Base-by-base conservation (phyloP, 352 stramenopile species). In the Phytophthora quininea region DNA sequence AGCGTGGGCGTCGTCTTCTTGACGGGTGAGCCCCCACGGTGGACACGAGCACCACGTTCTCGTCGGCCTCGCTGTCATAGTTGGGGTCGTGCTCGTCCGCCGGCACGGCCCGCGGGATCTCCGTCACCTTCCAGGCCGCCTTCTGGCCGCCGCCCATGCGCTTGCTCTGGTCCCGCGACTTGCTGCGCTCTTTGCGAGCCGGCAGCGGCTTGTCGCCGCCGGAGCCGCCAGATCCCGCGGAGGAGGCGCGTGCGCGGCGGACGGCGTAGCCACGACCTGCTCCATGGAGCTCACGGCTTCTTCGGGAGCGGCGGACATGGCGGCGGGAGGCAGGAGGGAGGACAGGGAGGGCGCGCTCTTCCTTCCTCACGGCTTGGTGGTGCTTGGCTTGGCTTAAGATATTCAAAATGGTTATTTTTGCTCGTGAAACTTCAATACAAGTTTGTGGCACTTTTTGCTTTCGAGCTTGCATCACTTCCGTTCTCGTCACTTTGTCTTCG, bases 51-150 rank as follows among this genome's bases (percentile, higher is more conserved):
- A 98, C 78, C 32, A 98, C 86, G 58, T 96, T 94, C 27, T 93
- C 82, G 59, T 97, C 92, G 30, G 73, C 88, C 65, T 98, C 91
- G 61, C 93, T 97, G 69, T 98, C 92, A 62, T 92, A 99, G 50
- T 98, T 93, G 8, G 96, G 96, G 84, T 99, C 96, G 33, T 97
- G 74, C 58, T 91, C 78, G 69, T 98, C 93, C 1, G 86, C 66
- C 19, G 73, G 65, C 24, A 92, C 84, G n/a, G 81, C 65, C 38
- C 58, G 70, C 33, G 90, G 66, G 60, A 97, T 78, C 64, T 95
- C 82, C 46, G 85, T 88, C 27, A 86, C 73, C 53, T 95, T 91
- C 88, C 88, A 96, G 57, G 90, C 80, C 33, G 82, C 88, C 64
- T 95, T 96, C 73, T 96, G 88, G 8, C 88, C 88, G 47, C 88